Evolutionary conservation across 371 early-diverging fungal species (phyloP), one percentile per base, ranked within the genome.

Genomic region (Mucor lusitanicus): DNA sequence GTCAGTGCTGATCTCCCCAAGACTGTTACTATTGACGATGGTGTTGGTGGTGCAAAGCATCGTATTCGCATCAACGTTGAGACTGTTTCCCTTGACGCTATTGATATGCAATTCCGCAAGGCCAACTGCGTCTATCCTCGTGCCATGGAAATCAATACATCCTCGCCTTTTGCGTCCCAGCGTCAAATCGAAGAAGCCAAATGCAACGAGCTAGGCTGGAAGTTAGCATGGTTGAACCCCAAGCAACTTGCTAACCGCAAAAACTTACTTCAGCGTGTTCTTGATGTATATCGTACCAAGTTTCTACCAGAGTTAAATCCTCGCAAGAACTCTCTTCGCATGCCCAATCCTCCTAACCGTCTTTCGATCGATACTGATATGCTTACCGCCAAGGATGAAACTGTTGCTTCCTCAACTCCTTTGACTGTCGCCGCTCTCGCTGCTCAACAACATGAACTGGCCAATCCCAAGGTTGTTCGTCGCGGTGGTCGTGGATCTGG

Each of bases 141-240:
- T 15, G 82, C 80, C 5, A 72, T 81, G 75, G 67, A 76, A n/a
- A 72, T 76, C 59, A 70, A 73, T 28, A 58, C 71, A 2, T 42
- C 35, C 0, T 70, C 74, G 2, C 70, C 74, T 15, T 68, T 71
- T 59, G 72, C 69, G 3, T 75, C 79, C 2, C 74, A 73, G 53
- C 77, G 79, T 13, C 73, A 73, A 53, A 55, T 77, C n/a, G 80
- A 81, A 58, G 84, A 84, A 70, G 78, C 77, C 12, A 64, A 61
- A 48, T 81, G 81, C 50, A 84, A 84, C 33, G 79, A 80, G 65
- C 42, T 84, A 15, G 84, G 75, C 3, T 84, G 84, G 84, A 81
- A 81, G 63, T 63, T 84, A 67, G 79, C 82, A 11, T 84, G 84
- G 84, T 67, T 84, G 37, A 84, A 84, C 40, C 78, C 84, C 15